Evolutionary conservation across 306 rosid genomes (phyloP).

Genomic region (Inga laurina): DNA sequence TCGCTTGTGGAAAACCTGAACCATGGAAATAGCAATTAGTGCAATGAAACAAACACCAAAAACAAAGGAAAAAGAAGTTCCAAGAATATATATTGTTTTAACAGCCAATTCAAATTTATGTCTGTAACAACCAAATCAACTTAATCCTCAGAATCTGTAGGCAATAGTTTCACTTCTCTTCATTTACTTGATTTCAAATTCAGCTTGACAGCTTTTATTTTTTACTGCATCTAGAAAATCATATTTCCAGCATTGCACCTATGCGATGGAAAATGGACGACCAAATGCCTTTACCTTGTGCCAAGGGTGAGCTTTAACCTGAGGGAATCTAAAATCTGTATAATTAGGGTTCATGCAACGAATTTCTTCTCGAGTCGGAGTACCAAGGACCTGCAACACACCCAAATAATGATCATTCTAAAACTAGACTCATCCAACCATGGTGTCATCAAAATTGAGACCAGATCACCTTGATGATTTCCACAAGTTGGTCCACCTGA

Average conservation of each 20-base stretch:
- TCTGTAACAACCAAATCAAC: background rate
- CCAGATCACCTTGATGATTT: slow-evolving; percentile 74
- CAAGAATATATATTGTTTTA: background rate
- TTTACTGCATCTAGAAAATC: background rate
- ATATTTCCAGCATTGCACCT: background rate
- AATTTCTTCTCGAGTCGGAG: slow-evolving; percentile 90
- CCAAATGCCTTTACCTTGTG: slow-evolving; percentile 65
- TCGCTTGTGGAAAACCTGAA: slow-evolving; percentile 80
- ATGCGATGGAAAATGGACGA: slow-evolving; percentile 10
- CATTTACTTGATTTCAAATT: background rate
- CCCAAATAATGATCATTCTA: slow-evolving; percentile 26
- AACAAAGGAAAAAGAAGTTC: background rate
- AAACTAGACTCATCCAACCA: slow-evolving; percentile 2
- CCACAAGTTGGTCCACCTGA: slow-evolving; percentile 90
- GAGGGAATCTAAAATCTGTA: slow-evolving; percentile 87
- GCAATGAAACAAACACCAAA: slow-evolving; percentile 8
- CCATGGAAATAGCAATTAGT: slow-evolving; percentile 22
- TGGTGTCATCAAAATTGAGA: slow-evolving; percentile 17
- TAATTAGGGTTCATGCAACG: slow-evolving; percentile 91
- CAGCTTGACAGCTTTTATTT: slow-evolving; percentile 9
- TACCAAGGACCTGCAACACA: slow-evolving; percentile 78
- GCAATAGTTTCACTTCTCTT: background rate
- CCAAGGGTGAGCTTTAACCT: slow-evolving; percentile 91
- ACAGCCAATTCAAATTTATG: background rate
- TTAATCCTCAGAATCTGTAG: background rate